Base-by-base conservation (phyloP, 331 rosid species). In the Stylosanthes scabra region DNA sequence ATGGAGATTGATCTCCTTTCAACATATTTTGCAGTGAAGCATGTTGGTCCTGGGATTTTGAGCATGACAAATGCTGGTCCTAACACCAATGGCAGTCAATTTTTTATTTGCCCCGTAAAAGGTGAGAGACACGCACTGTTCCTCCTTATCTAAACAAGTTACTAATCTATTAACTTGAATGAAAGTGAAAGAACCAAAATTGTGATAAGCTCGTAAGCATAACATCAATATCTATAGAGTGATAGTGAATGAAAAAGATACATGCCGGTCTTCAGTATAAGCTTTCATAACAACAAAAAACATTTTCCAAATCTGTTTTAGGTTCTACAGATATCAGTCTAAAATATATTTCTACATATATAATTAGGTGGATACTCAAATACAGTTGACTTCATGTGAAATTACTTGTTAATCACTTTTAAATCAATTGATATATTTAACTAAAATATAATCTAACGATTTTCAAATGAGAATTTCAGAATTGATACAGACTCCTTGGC, bases 31-130 rank as follows among this genome's bases (percentile, higher is more conserved):
- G 88, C 94, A 89, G 98, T 91, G 91, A 93, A 87, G 78, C 98
- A 93, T 83, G 77, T 81, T 34, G 98, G 96, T 52, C 88, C 98
- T 68, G 98, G 98, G 69, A 89, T 91, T 77, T 77, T 93, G 88
- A 93, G 98, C 88, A 93, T 93, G 98, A 97, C 97, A 16, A 93
- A 91, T 78, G 97, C 97, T 0, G 98, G 98, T 61, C 94, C 96
- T 72, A 73, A 87, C 74, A 91, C 94, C 51, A 93, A 93, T 72
- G 96, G 97, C 8, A 93, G 97, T 81, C 96, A 93, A 75, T 93
- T 93, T 80, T 91, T 93, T 78, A 88, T 93, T 63, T 93, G 91
- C 83, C 89, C 97, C 1, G 87, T 88, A 50, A 89, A 89, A 89
- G 97, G 97, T 93, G 59, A 80, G 83, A 63, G 67, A 41, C 59